Percentiles rank a stretch among this genome's conserved stretches.
These are phyloP conservation scores for Aaosphaeria pasadenensis DNA, from an alignment of 2,329 filamentous ascomycete species.

Conservation along the genomic window DNA sequence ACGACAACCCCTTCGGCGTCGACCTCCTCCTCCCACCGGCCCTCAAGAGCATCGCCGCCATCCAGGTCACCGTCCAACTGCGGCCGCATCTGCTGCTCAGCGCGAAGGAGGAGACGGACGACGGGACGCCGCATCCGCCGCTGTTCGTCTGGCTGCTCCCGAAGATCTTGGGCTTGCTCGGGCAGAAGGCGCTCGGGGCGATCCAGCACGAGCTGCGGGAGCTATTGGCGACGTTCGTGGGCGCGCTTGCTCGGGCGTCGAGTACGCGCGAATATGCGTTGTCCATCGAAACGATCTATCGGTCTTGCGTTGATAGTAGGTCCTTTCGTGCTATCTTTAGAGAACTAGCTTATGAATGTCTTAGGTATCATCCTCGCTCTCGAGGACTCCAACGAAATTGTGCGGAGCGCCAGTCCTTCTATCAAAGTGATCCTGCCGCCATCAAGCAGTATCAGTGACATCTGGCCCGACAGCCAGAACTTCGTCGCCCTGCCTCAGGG, in stretches of 20 bases:
- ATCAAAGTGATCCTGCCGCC: constrained; percentile 38
- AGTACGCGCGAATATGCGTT: constrained; percentile 35
- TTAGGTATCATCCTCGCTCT: constrained; percentile 47
- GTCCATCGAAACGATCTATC: constrained; percentile 34
- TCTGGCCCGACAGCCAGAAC: constrained; percentile 38
- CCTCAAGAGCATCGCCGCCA: constrained; percentile 71
- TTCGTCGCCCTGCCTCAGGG: constrained; percentile 41
- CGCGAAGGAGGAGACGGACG: constrained; percentile 26
- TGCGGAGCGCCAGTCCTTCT: constrained; percentile 4
- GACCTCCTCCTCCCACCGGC: constrained; percentile 58
- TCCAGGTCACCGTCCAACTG: constrained; percentile 71
- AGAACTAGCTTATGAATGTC: background rate
- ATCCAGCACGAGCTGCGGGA: constrained; percentile 38
- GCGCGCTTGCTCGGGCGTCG: constrained; percentile 31
- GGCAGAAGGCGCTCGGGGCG: constrained; percentile 38
- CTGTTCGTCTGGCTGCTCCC: constrained; percentile 55
- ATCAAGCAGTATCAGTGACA: constrained; percentile 34
- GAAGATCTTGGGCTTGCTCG: constrained; percentile 49
- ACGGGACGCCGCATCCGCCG: constrained; percentile 37
- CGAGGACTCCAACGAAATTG: constrained; percentile 28
- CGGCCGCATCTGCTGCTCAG: constrained; percentile 65
- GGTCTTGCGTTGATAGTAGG: constrained; percentile 42
- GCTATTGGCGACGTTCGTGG: constrained; percentile 37
- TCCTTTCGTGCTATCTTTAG: background rate
- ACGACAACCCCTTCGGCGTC: constrained; percentile 67